Percentiles rank a stretch among this genome's conserved stretches.
Conservation (phyloP, 2,329 filamentous ascomycete genomes). For the Diaporthe humulicola region DNA sequence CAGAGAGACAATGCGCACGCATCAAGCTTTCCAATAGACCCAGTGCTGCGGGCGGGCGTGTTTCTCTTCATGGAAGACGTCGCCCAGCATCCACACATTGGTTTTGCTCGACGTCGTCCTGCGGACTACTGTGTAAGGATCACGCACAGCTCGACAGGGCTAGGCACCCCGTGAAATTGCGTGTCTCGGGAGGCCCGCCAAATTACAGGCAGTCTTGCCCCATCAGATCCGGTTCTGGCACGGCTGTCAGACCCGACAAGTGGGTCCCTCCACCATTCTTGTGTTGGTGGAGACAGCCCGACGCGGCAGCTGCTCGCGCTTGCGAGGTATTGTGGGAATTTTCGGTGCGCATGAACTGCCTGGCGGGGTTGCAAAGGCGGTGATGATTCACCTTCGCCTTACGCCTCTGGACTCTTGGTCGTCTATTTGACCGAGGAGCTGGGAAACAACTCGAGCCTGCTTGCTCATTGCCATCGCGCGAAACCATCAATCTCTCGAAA, state of each 20-base stretch:
- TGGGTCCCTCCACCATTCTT: constrained; percentile 34
- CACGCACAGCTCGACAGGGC: constrained; percentile 8
- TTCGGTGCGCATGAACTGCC: constrained; percentile 31
- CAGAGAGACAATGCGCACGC: neutral
- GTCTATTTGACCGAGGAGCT: neutral
- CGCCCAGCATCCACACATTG: neutral
- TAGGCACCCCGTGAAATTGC: constrained; percentile 33
- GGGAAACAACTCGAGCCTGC: neutral
- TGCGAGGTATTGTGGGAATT: constrained; percentile 32
- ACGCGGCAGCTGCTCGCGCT: constrained; percentile 34
- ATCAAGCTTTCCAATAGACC: neutral
- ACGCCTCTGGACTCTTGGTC: neutral
- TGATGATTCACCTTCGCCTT: constrained; percentile 26
- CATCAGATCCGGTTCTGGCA: constrained; percentile 35
- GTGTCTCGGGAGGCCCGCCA: constrained; percentile 39
- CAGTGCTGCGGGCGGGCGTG: neutral
- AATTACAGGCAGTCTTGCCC: constrained; percentile 38
- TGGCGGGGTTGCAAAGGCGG: constrained; percentile 35
- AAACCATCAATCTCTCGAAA: neutral
- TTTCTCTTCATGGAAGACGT: neutral
- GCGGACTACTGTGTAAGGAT: neutral
- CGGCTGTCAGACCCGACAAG: constrained; percentile 34
- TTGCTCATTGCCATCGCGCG: neutral
- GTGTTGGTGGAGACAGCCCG: constrained; percentile 31
- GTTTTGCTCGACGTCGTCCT: neutral